Conservation (phyloP, 768 basidiomycete species). For the Calocera viscosa region DNA sequence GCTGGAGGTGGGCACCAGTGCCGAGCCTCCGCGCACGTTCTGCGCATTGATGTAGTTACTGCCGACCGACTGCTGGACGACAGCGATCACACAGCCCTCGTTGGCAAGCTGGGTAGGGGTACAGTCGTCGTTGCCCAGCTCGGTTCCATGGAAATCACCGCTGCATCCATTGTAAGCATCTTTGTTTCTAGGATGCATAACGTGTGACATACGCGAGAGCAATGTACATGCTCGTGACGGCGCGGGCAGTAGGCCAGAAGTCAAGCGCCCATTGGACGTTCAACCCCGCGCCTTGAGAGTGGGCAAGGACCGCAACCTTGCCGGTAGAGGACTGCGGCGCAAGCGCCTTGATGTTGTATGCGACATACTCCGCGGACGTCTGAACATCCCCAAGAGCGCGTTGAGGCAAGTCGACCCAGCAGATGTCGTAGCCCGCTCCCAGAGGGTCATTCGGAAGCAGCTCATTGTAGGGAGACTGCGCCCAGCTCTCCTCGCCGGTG, state of each 20-base stretch:
- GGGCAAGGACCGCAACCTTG: slow-evolving; percentile 22
- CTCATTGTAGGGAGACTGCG: slow-evolving; percentile 19
- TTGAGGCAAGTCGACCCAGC: slow-evolving; percentile 19
- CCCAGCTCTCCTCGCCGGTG: slow-evolving; percentile 22
- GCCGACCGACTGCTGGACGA: slow-evolving; percentile 22
- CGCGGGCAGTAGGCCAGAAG: slow-evolving; percentile 21
- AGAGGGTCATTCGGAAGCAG: slow-evolving; percentile 18
- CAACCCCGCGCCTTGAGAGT: slow-evolving; percentile 19
- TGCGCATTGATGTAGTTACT: slow-evolving; percentile 21
- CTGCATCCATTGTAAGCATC: neutral
- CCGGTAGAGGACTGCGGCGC: slow-evolving; percentile 17
- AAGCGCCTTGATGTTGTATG: slow-evolving; percentile 19
- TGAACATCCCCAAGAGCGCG: slow-evolving; percentile 21
- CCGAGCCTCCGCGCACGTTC: slow-evolving; percentile 16
- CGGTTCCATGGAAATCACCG: slow-evolving; percentile 22
- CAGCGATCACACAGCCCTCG: slow-evolving; percentile 11
- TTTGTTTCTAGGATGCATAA: neutral
- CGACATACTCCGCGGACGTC: slow-evolving; percentile 21
- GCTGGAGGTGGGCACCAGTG: slow-evolving; percentile 22
- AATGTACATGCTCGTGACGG: slow-evolving; percentile 18
- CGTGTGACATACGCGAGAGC: slow-evolving; percentile 15
- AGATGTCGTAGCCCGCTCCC: slow-evolving; percentile 21
- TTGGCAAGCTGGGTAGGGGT: slow-evolving; percentile 4
- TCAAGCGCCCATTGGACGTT: slow-evolving; percentile 18
- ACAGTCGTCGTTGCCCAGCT: slow-evolving; percentile 17